phyloP scores from a whole-genome alignment of 2,329 filamentous ascomycete genomes.

The Claviceps sp. region DNA sequence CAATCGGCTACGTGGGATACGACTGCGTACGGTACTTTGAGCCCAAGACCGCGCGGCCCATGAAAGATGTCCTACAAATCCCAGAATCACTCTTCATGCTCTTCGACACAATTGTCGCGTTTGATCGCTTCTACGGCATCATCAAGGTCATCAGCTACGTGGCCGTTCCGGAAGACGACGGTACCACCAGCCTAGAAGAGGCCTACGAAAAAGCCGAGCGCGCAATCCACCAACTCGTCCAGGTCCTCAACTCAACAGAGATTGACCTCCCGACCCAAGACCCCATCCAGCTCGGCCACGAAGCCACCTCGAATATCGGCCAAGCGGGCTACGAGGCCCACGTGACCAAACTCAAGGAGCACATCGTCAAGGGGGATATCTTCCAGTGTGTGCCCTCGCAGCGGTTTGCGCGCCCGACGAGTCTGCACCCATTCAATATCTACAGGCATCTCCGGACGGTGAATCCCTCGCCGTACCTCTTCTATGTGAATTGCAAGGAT shows the following conservation, averaged over 20 bases:
- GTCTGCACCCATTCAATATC: constrained; percentile 92
- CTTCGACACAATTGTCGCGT: constrained; percentile 85
- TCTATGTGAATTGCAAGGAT: constrained; percentile 82
- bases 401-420: constrained; percentile 77
- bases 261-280: constrained; percentile 65
- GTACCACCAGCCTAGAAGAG: constrained; percentile 33
- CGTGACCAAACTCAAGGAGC: constrained; percentile 72
- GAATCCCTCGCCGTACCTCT: constrained; percentile 94
- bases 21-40: constrained; percentile 98
- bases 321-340: constrained; percentile 80
- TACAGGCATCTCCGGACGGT: constrained; percentile 94
- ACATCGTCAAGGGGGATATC: constrained; percentile 85
- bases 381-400: constrained; percentile 97
- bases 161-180: constrained; percentile 40
- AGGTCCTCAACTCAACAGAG: constrained; percentile 58
- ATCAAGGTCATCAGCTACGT: constrained; percentile 92
- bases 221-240: constrained; percentile 53
- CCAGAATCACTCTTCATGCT: constrained; percentile 96
- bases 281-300: constrained; percentile 56
- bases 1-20: constrained; percentile 93
- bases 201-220: constrained; percentile 53
- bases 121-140: constrained; percentile 87
- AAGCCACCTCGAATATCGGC: constrained; percentile 88
- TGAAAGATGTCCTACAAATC: constrained; percentile 78
- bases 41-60: constrained; percentile 78